Conservation (phyloP, 371 early-diverging fungal species). For the Lichtheimia ornata region DNA sequence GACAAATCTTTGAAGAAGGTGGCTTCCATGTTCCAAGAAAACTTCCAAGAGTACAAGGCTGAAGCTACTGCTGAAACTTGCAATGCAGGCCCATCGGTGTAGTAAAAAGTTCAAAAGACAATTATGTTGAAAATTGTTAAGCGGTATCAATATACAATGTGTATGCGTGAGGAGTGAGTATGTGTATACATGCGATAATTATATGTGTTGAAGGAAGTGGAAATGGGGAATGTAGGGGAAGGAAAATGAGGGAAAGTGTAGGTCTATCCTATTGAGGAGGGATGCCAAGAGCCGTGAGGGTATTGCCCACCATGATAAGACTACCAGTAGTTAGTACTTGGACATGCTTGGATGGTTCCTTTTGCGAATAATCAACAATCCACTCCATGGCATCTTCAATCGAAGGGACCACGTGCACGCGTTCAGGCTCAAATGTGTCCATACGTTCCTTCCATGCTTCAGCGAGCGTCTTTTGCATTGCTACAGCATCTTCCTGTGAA, state of each 20-base stretch:
- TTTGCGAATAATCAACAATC: constrained; percentile 44
- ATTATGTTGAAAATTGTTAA: background rate
- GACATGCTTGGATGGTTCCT: constrained; percentile 16
- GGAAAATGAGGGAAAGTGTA: background rate
- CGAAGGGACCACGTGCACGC: constrained; percentile 52
- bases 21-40: constrained; percentile 80
- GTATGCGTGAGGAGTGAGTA: background rate
- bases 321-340: constrained; percentile 93
- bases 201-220: too few relatives aligned
- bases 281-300: constrained; percentile 67
- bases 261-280: constrained; percentile 30
- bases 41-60: constrained; percentile 84
- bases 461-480: constrained; percentile 54
- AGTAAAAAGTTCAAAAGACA: constrained; percentile 9
- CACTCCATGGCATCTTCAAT: constrained; percentile 79
- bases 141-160: constrained; percentile 1
- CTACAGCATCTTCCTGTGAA: constrained; percentile 53
- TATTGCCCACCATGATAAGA: constrained; percentile 89
- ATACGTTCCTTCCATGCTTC: constrained; percentile 50
- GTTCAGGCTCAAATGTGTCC: constrained; percentile 29
- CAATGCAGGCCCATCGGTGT: constrained; percentile 68
- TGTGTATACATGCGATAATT: background rate
- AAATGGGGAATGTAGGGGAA: background rate
- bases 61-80: constrained; percentile 74
- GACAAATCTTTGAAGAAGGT: constrained; percentile 66